Base-by-base conservation (phyloP, 805 yeast species). In the Kazachstania bromeliacearum region DNA sequence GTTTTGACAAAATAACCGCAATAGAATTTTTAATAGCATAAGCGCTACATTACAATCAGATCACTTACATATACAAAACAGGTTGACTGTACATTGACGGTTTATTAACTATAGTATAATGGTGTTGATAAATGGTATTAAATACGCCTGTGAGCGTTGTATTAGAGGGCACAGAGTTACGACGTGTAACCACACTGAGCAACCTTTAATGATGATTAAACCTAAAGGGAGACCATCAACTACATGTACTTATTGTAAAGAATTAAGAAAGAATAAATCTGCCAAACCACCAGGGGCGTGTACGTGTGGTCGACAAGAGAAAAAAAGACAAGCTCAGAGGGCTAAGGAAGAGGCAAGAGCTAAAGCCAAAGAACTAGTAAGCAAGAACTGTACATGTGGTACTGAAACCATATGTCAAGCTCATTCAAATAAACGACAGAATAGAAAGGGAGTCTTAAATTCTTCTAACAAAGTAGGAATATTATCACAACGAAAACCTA, bases 181-280 rank as follows among this genome's bases (percentile, higher is more conserved):
- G 1, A 77, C 94, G 2, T 92, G 98, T 60, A 78, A 80, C 31
- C 98, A 92, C 57, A 76, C 88, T 0, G 95, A 92, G 47, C 85
- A 84, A 52, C 94, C 94, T 4, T 64, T 92, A 47, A 79, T 83
- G 55, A 81, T 81, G 83, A 89, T 92, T 57, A 92, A 92, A 55
- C 96, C 95, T 13, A 92, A 92, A 55, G 98, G 98, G 3, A 68
- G 98, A 38, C 98, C 98, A 1, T 77, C 95, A 0, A 79, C 95
- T 2, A 95, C 87, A 52, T 89, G 97, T 53, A 67, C 71, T 26
- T 94, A 83, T 54, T 89, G 95, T 55, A 77, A 85, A 43, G 85
- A 79, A 39, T 72, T 78, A 46, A 64, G 95, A 25, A 78, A 76
- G 51, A 53, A 67, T 42, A 79, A 78, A 47, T 76, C 79, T 48